phyloP scores from a whole-genome alignment of 371 early-diverging fungal genomes.

The Mucor racemosus region DNA sequence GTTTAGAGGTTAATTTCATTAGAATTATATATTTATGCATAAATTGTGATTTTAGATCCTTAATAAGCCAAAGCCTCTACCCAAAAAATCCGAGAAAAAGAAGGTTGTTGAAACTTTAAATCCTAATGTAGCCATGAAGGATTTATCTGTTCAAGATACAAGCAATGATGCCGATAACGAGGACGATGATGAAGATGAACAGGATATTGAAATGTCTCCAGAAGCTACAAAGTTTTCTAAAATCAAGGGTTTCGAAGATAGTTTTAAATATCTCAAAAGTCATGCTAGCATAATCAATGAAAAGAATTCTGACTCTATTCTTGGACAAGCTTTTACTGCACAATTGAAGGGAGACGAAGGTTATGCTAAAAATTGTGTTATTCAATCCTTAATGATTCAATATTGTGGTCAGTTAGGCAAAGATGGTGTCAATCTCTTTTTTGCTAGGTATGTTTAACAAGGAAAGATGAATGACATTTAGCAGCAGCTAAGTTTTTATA shows the following conservation, averaged over 20 bases:
- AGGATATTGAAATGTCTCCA: constrained; percentile 61
- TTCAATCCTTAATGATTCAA: constrained; percentile 81
- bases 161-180: constrained; percentile 42
- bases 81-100: constrained; percentile 27
- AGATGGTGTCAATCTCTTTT: constrained; percentile 88
- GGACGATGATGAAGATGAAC: constrained; percentile 62
- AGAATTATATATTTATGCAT: background rate
- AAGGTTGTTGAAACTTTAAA: constrained; percentile 77
- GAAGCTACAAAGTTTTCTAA: constrained; percentile 67
- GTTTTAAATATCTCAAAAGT: constrained; percentile 67
- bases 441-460: constrained; percentile 62
- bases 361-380: constrained; percentile 77
- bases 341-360: constrained; percentile 74
- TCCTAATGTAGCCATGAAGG: constrained; percentile 58
- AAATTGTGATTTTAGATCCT: constrained; percentile 41
- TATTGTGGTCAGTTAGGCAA: constrained; percentile 84
- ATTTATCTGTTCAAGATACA: constrained; percentile 26
- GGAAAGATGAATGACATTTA: background rate
- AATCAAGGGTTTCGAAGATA: constrained; percentile 68
- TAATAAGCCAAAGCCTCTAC: constrained; percentile 46
- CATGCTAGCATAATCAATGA: constrained; percentile 75
- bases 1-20: background rate
- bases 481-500: background rate
- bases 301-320: constrained; percentile 79
- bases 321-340: constrained; percentile 85